Evolutionary conservation across 345 rosid genomes (phyloP), one percentile per base, ranked within the genome.

Genomic region (Crucihimalaya himalaica): DNA sequence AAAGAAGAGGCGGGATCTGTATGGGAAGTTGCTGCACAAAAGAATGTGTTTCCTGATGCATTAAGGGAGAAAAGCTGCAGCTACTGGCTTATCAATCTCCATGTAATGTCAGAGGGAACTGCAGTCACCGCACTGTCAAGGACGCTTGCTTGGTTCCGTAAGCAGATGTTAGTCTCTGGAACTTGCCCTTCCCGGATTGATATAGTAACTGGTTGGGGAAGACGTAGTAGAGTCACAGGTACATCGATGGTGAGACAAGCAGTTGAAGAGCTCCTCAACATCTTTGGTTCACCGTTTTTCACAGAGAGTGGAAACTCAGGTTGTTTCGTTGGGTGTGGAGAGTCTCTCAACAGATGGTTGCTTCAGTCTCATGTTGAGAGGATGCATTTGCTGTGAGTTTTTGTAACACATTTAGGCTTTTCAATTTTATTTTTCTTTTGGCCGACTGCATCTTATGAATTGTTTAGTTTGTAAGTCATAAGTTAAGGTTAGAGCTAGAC

Each of bases 21-120:
- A 8, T 94, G 97, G 98, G 97, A 94, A 73, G 93, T 88, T n/a
- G 96, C 96, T 50, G 89, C 84, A 3, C 80, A 85, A 63, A 91
- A 80, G 82, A 89, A 94, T 68, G 91, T 94, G 31, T 94, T 88
- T 57, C 97, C 95, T 0, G 96, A 91, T 67, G 90, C 92, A 11
- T 74, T 94, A 46, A 89, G 73, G 81, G 87, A 94, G 86, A 91
- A 89, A 70, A 75, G 91, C 68, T 81, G 88, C 1, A 86, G 84
- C 70, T 91, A 91, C 73, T 94, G 97, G 97, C 90, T 94, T 60
- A 94, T 91, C 25, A 91, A 94, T 77, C 88, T 94, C 58, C 98
- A 94, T 68, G 97, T 91, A 53, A 94, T 94, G 98, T 94, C 96
- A 2, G 97, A 94, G 35, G 98, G 95, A 71, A 94, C 97, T 12